phyloP scores from a whole-genome alignment of 164 flowering plant genomes.

The Tetracentron sinense region DNA sequence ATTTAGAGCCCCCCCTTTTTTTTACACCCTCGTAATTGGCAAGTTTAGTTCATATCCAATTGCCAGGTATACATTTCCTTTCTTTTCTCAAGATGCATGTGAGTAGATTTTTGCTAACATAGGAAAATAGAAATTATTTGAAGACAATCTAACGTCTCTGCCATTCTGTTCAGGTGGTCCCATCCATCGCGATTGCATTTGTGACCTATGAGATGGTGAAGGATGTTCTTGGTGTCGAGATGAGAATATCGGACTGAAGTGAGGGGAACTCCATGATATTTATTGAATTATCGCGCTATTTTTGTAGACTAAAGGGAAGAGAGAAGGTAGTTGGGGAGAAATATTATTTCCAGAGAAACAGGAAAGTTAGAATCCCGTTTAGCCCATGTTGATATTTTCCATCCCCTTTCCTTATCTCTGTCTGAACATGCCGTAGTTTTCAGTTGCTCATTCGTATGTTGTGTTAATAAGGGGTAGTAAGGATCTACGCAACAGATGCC shows the following conservation, averaged over 20 bases:
- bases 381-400: background rate
- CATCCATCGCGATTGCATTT: conserved; percentile 94
- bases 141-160: no score
- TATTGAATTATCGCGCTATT: conserved; percentile 7
- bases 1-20: no score
- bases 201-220: conserved; percentile 85
- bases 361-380: background rate
- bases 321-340: background rate
- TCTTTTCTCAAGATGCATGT: no score
- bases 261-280: background rate
- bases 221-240: conserved; percentile 81
- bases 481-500: background rate
- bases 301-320: conserved; percentile 27
- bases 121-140: no score
- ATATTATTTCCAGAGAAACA: background rate
- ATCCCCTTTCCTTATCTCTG: background rate
- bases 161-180: conserved; percentile 65
- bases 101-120: no score
- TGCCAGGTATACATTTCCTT: no score
- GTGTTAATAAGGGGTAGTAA: background rate
- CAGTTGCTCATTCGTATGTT: background rate
- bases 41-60: no score
- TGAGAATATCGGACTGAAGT: conserved; percentile 85
- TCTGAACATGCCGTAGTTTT: background rate
- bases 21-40: no score